These are phyloP conservation scores for Colletotrichum liriopes DNA, from an alignment of 2,329 filamentous ascomycete species.

Conservation along the genomic window DNA sequence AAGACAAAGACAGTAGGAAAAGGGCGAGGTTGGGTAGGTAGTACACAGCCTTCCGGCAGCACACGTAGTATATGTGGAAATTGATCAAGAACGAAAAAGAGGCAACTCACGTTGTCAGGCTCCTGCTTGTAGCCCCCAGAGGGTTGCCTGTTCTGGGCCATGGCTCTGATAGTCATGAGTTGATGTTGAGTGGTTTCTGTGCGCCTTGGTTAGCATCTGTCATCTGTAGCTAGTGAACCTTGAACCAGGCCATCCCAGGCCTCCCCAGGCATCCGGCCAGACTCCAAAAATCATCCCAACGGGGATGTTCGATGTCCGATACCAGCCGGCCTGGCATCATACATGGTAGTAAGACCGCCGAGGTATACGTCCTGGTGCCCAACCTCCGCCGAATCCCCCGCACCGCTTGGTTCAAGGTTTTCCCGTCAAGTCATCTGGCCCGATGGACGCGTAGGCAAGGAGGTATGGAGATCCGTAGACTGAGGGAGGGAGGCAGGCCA, in stretches of 20 bases:
- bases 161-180: constrained; percentile 45
- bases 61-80: not conserved
- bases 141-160: constrained; percentile 45
- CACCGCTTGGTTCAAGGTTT: constrained; percentile 35
- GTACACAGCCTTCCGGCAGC: constrained; percentile 16
- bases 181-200: constrained; percentile 39
- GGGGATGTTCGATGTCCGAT: constrained; percentile 40
- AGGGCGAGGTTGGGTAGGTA: not conserved
- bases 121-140: constrained; percentile 50
- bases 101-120: constrained; percentile 49
- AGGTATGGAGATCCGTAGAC: not conserved
- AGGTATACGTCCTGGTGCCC: constrained; percentile 21
- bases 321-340: constrained; percentile 27
- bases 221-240: constrained; percentile 42
- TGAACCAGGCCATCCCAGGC: constrained; percentile 38
- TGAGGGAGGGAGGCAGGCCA: not conserved
- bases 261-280: constrained; percentile 9
- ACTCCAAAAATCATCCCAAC: constrained; percentile 34
- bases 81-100: constrained; percentile 31
- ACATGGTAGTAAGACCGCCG: constrained; percentile 1
- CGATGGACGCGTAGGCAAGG: constrained; percentile 15
- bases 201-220: constrained; percentile 44
- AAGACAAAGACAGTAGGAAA: not conserved
- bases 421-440: constrained; percentile 16
- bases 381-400: constrained; percentile 30